phyloP scores from a whole-genome alignment of 345 rosid genomes.

The Populus alba region DNA sequence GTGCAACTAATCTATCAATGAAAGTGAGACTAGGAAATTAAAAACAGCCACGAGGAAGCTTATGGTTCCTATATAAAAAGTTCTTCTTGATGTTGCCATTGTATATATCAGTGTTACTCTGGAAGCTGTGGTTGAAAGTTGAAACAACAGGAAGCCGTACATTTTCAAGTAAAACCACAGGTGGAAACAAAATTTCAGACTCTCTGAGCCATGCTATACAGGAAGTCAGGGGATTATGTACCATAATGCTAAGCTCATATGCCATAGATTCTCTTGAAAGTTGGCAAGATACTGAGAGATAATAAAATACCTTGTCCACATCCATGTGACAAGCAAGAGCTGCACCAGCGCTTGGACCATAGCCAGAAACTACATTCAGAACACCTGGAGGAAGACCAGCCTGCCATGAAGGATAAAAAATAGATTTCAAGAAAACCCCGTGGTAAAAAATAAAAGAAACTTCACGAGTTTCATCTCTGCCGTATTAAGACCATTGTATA shows the following conservation, averaged over 20 bases:
- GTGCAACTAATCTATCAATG: neutral
- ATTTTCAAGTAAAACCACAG: neutral
- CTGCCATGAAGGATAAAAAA: slow-evolving; percentile 30
- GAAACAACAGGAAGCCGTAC: neutral
- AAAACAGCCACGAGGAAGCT: no score
- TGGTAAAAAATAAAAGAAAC: neutral
- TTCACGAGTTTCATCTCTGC: neutral
- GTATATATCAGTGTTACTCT: neutral
- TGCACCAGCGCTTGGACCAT: slow-evolving; percentile 82
- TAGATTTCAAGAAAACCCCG: slow-evolving; percentile 6
- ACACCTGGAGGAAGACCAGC: slow-evolving; percentile 96
- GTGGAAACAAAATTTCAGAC: neutral
- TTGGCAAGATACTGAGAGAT: neutral
- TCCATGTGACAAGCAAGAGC: slow-evolving; percentile 85
- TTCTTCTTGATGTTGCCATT: neutral
- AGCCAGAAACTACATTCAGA: slow-evolving; percentile 79
- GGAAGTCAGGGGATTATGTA: no score
- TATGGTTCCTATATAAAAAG: neutral
- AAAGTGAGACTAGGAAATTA: neutral
- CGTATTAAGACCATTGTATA: neutral
- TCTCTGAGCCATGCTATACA: no score
- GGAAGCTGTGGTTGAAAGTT: neutral
- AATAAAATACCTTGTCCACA: slow-evolving; percentile 61
- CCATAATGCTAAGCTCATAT: neutral
- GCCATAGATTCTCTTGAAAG: neutral